These are phyloP conservation scores for Schizonepeta tenuifolia DNA, from an alignment of 257 asterid species.

Conservation along the genomic window DNA sequence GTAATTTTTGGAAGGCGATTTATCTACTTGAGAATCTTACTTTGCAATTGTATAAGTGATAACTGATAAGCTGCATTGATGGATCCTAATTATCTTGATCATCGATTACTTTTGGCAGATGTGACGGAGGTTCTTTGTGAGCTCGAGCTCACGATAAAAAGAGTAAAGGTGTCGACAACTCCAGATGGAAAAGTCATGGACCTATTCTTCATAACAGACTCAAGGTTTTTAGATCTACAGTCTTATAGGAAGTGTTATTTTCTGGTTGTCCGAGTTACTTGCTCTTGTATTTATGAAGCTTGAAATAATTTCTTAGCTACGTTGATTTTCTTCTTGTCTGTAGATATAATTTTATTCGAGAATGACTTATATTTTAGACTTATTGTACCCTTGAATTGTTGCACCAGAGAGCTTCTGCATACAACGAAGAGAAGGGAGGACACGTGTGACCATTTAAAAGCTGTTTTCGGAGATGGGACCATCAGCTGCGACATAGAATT, in stretches of 20 bases:
- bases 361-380: not conserved
- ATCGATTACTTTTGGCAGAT: conserved; percentile 50
- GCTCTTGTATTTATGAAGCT: not conserved
- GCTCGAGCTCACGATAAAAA: conserved; percentile 82
- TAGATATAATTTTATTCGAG: too few relatives aligned
- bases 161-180: conserved; percentile 88
- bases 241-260: not conserved
- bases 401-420: conserved; percentile 68
- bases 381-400: not conserved
- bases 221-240: conserved; percentile 50
- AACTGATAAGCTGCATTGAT: conserved; percentile 19
- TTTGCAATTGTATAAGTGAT: too few relatives aligned
- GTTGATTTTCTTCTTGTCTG: too few relatives aligned
- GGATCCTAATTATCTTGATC: conserved; percentile 13
- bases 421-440: conserved; percentile 74
- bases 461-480: conserved; percentile 61
- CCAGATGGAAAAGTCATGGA: conserved; percentile 93
- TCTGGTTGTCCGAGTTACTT: not conserved
- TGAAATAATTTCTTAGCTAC: too few relatives aligned
- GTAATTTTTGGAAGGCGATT: not conserved
- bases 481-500: conserved; percentile 70
- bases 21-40: too few relatives aligned
- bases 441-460: conserved; percentile 54
- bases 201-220: conserved; percentile 82
- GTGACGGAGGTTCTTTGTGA: conserved; percentile 69